phyloP scores from a whole-genome alignment of 179 eudicot genomes.

The Nepenthes alata region DNA sequence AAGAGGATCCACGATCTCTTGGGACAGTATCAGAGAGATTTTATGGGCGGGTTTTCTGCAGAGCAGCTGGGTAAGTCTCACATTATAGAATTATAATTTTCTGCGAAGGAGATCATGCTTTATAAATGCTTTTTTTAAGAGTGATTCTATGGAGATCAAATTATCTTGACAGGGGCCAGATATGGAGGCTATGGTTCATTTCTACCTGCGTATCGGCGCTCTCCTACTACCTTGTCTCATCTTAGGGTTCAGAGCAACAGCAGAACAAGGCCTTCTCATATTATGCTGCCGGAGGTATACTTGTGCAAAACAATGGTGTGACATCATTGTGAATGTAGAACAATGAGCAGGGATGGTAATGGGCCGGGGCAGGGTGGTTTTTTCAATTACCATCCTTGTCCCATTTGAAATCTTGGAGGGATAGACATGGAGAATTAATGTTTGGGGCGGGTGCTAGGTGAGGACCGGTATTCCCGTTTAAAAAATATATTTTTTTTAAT shows the following conservation, averaged over 20 bases:
- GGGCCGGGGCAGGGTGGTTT: too few species aligned
- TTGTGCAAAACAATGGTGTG: neutral
- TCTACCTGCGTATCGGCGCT: conserved; percentile 41
- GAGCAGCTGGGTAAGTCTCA: conserved; percentile 46
- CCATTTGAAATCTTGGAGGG: too few species aligned
- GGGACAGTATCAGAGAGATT: conserved; percentile 60
- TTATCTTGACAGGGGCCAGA: conserved; percentile 39
- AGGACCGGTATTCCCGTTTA: too few species aligned
- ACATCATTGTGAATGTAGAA: neutral
- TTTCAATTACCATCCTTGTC: too few species aligned
- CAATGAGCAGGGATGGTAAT: too few species aligned
- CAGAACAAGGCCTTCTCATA: conserved; percentile 3
- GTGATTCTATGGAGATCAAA: neutral
- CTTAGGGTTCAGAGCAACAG: conserved; percentile 29
- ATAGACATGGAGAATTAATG: too few species aligned
- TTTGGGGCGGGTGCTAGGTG: too few species aligned
- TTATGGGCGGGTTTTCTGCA: conserved; percentile 50
- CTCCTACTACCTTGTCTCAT: conserved; percentile 26
- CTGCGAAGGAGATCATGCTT: neutral
- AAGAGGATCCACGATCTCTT: conserved; percentile 45
- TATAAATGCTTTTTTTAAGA: neutral
- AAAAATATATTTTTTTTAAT: too few species aligned
- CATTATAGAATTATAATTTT: neutral
- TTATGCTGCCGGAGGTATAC: neutral
- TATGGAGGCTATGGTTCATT: conserved; percentile 67